Evolutionary conservation across 139 green algal species (phyloP).

Genomic region (Closterium sp.): DNA sequence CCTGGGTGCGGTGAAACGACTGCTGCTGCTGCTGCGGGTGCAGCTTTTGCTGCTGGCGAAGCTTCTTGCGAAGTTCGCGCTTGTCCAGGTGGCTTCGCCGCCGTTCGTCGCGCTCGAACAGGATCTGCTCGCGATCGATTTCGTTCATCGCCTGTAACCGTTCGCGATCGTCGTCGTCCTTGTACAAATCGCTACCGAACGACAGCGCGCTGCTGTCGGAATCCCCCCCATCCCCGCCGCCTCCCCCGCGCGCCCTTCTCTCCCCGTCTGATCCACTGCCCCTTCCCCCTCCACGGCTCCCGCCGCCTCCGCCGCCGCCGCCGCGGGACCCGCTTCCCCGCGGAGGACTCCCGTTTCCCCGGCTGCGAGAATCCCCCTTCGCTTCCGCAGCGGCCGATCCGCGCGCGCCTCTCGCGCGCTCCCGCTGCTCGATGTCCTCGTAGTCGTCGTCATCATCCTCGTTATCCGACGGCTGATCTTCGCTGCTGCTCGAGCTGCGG

Average conservation of each 20-base stretch:
- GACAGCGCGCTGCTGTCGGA: constrained; percentile 36
- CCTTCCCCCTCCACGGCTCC: not conserved
- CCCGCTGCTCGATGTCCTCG: constrained; percentile 15
- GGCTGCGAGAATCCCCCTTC: not conserved
- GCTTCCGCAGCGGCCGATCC: not conserved
- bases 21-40: not conserved
- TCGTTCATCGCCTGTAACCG: constrained; percentile 66
- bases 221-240: constrained; percentile 12
- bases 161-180: constrained; percentile 61
- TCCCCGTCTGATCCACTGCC: constrained; percentile 32
- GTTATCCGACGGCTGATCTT: constrained; percentile 33
- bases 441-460: constrained; percentile 35
- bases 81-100: constrained; percentile 23
- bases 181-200: constrained; percentile 58
- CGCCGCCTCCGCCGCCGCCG: not conserved
- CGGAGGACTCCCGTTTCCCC: not conserved
- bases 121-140: constrained; percentile 66
- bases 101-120: constrained; percentile 59
- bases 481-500: constrained; percentile 22
- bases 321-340: not conserved
- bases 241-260: constrained; percentile 28
- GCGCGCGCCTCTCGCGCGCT: not conserved
- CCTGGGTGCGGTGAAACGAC: not conserved
- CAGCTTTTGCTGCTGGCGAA: constrained; percentile 1
- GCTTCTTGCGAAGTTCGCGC: not conserved